Percentiles rank a stretch among this genome's conserved stretches.
These are phyloP conservation scores for Tetracentron sinense DNA, from an alignment of 164 flowering plant genomes.

Conservation along the genomic window DNA sequence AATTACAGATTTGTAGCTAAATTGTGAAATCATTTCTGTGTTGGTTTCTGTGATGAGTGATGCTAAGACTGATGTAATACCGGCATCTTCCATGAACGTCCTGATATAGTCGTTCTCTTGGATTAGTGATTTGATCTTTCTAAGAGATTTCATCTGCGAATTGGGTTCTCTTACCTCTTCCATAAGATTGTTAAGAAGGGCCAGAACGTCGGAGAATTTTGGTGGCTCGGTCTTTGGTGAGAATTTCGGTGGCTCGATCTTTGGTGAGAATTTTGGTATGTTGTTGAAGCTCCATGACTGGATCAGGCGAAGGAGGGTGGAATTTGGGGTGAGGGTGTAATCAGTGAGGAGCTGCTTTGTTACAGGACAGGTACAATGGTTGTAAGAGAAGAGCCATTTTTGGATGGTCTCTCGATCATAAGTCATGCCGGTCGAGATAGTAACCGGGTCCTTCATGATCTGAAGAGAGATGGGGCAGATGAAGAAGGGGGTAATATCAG, in stretches of 20 bases:
- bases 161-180: constrained; percentile 30
- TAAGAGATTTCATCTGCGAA: constrained; percentile 28
- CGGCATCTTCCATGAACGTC: constrained; percentile 42
- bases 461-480: constrained; percentile 70
- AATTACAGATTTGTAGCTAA: neutral
- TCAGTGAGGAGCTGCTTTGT: constrained; percentile 34
- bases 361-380: constrained; percentile 53
- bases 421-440: constrained; percentile 57
- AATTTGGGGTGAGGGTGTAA: constrained; percentile 56
- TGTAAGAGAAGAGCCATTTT: constrained; percentile 48
- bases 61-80: constrained; percentile 39
- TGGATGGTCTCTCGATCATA: constrained; percentile 70
- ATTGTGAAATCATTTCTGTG: neutral
- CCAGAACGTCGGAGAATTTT: constrained; percentile 19
- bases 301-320: constrained; percentile 60
- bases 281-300: constrained; percentile 56
- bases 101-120: constrained; percentile 36
- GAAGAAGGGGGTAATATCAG: constrained; percentile 56
- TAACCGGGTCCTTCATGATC: constrained; percentile 77
- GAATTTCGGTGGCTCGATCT: constrained; percentile 26
- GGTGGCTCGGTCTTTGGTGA: constrained; percentile 22
- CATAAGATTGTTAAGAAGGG: constrained; percentile 29
- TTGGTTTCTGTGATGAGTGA: constrained; percentile 27
- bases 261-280: constrained; percentile 12
- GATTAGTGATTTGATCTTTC: constrained; percentile 41